phyloP scores from a whole-genome alignment of 495 filamentous ascomycete genomes.

The Delitschia confertaspora region DNA sequence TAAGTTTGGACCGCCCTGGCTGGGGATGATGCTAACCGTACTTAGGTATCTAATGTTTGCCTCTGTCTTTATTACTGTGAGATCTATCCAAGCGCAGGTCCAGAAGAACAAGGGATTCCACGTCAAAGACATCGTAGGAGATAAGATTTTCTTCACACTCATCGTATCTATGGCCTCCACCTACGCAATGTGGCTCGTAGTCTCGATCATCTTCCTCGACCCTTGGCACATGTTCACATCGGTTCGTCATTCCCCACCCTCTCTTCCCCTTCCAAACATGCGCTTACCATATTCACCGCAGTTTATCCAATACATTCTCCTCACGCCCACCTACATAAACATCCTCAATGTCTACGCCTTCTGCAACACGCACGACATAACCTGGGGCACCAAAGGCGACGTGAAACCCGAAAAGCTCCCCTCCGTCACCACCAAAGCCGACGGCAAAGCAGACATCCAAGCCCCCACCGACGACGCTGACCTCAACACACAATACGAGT shows the following conservation, averaged over 20 bases:
- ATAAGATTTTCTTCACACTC: constrained; percentile 84
- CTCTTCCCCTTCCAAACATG: background rate
- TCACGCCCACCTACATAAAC: constrained; percentile 93
- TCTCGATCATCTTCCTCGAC: constrained; percentile 92
- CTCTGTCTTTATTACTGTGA: constrained; percentile 87
- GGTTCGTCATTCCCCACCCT: constrained; percentile 13
- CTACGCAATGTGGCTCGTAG: constrained; percentile 86
- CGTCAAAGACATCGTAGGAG: constrained; percentile 65
- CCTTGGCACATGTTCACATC: constrained; percentile 98
- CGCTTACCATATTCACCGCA: constrained; percentile 15
- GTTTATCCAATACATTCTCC: constrained; percentile 92
- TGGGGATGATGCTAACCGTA: constrained; percentile 16
- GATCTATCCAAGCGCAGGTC: constrained; percentile 64
- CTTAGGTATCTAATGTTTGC: constrained; percentile 84
- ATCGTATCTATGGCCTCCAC: constrained; percentile 87
- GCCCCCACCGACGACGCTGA: constrained; percentile 79
- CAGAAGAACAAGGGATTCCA: constrained; percentile 43
- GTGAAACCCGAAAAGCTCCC: constrained; percentile 79
- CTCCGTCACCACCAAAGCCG: constrained; percentile 71
- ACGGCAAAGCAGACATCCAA: constrained; percentile 88
- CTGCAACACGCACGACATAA: constrained; percentile 96
- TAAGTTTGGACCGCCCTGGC: constrained; percentile 37
- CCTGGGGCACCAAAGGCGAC: constrained; percentile 94
- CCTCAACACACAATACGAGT: constrained; percentile 89
- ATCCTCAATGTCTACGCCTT: constrained; percentile 97